These are phyloP conservation scores for Chimonanthus salicifolius DNA, from an alignment of 164 flowering plant species.

Conservation along the genomic window DNA sequence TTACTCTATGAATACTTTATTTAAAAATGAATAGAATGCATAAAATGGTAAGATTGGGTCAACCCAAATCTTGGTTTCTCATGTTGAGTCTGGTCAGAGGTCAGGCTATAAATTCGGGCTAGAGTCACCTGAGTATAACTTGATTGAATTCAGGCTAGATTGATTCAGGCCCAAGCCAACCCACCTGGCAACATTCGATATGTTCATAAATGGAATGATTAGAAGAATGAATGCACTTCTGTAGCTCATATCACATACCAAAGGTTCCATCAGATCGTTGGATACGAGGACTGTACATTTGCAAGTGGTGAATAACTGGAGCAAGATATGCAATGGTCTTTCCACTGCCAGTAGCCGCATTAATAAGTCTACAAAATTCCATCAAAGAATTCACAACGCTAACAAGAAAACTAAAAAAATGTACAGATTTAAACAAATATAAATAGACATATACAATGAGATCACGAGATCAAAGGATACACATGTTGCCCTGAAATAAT, in stretches of 20 bases:
- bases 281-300: conserved; percentile 38
- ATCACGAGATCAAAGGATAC: conserved; percentile 29
- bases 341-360: conserved; percentile 92
- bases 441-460: background rate
- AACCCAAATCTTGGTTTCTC: too few species aligned
- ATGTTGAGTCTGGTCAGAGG: too few species aligned
- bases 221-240: background rate
- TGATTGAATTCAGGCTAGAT: too few species aligned
- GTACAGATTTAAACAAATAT: background rate
- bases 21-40: too few species aligned
- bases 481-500: conserved; percentile 77
- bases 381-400: conserved; percentile 12
- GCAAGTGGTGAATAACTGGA: conserved; percentile 77
- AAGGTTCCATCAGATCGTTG: conserved; percentile 72
- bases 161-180: too few species aligned
- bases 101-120: too few species aligned
- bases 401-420: background rate
- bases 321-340: conserved; percentile 86
- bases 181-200: too few species aligned
- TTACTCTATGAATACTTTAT: too few species aligned
- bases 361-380: conserved; percentile 56
- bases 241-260: conserved; percentile 39
- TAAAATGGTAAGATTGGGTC: too few species aligned
- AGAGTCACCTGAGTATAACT: too few species aligned
- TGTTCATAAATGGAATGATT: background rate